Conservation (phyloP, 2,329 filamentous ascomycete genomes). For the Aspergillus sp. region DNA sequence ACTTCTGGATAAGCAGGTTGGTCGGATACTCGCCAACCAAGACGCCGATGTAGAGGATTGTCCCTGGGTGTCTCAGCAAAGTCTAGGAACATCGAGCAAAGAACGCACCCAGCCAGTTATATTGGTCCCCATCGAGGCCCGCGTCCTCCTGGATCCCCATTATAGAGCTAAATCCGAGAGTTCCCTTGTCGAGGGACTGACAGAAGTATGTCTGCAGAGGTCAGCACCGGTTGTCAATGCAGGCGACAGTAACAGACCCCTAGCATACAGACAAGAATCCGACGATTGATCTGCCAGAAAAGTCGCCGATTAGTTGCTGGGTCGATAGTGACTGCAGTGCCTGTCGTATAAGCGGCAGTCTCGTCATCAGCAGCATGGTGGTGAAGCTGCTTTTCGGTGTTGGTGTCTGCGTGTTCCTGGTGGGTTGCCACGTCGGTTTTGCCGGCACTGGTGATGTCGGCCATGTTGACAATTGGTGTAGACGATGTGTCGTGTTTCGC, state of each 20-base stretch:
- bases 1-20: constrained; percentile 48
- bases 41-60: constrained; percentile 52
- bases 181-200: constrained; percentile 24
- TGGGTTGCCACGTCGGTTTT: background rate
- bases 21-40: constrained; percentile 53
- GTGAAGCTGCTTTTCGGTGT: background rate
- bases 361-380: background rate
- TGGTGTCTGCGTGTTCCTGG: background rate
- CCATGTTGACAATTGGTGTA: background rate
- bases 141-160: constrained; percentile 28
- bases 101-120: constrained; percentile 26
- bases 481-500: background rate
- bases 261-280: constrained; percentile 12
- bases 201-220: constrained; percentile 19
- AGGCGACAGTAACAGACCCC: background rate
- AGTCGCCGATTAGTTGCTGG: constrained; percentile 18
- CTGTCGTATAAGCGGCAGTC: background rate
- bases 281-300: constrained; percentile 19
- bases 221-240: too few species aligned
- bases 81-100: too few species aligned
- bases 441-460: background rate
- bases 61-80: constrained; percentile 38
- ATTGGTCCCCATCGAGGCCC: constrained; percentile 43
- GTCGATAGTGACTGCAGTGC: constrained; percentile 11
- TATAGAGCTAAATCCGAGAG: constrained; percentile 22